These are phyloP conservation scores for Combretum micranthum DNA, from an alignment of 345 rosid species.

Conservation along the genomic window DNA sequence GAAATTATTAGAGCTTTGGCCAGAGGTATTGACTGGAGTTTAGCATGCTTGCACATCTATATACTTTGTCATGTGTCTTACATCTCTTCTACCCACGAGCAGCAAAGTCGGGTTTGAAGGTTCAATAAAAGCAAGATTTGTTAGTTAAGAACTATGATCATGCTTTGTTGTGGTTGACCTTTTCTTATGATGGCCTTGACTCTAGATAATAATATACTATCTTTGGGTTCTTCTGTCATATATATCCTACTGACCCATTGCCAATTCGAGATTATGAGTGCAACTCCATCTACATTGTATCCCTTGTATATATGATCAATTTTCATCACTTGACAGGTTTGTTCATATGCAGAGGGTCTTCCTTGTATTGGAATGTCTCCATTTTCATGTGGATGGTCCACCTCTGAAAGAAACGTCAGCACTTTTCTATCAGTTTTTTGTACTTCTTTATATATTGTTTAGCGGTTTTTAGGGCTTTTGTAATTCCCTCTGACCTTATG, in stretches of 20 bases:
- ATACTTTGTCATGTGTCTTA: not conserved
- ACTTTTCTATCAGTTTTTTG: slow-evolving; percentile 3
- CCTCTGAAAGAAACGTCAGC: slow-evolving; percentile 62
- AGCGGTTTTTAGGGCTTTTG: slow-evolving; percentile 1
- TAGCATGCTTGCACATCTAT: not conserved
- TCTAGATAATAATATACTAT: too few species aligned
- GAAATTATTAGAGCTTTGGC: slow-evolving; percentile 91
- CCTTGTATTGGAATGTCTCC: slow-evolving; percentile 89
- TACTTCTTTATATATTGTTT: too few species aligned
- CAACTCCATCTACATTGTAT: too few species aligned
- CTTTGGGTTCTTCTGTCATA: too few species aligned
- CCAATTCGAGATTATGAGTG: too few species aligned
- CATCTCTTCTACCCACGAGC: not conserved
- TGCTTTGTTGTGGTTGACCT: too few species aligned
- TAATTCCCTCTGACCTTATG: slow-evolving; percentile 14
- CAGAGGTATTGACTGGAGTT: slow-evolving; percentile 39
- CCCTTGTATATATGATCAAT: too few species aligned
- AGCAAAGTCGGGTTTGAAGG: too few species aligned
- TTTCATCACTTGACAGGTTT: slow-evolving; percentile 6
- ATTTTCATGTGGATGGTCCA: slow-evolving; percentile 73
- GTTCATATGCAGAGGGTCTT: slow-evolving; percentile 71
- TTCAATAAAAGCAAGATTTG: too few species aligned
- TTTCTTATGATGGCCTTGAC: too few species aligned
- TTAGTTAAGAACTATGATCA: too few species aligned
- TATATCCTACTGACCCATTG: too few species aligned